Conservation (phyloP, 78 protist species). For the Dictyostelium capitatum region DNA sequence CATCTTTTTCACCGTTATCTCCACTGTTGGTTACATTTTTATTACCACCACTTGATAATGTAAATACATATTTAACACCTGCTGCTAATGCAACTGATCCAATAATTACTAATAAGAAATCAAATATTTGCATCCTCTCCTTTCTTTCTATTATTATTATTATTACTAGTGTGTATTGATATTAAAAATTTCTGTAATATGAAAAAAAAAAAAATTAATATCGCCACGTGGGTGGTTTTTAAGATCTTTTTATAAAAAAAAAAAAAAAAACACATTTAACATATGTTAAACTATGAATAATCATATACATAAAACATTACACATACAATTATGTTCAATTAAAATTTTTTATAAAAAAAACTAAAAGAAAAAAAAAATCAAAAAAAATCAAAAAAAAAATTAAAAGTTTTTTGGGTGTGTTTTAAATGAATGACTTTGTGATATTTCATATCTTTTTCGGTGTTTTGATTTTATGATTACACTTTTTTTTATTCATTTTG, state of each 20-base stretch:
- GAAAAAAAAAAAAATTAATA: neutral
- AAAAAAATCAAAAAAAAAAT: neutral
- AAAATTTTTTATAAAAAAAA: conserved; percentile 5
- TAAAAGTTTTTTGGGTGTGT: neutral
- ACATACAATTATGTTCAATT: conserved; percentile 3
- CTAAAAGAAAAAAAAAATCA: neutral
- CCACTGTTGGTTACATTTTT: neutral
- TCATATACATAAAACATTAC: neutral
- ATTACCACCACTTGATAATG: neutral
- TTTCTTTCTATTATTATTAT: neutral
- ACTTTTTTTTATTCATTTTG: too few relatives aligned
- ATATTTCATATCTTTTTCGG: neutral
- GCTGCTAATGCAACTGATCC: conserved; percentile 23
- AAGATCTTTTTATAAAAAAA: neutral
- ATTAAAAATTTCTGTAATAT: neutral
- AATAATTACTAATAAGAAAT: conserved; percentile 28
- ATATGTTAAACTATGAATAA: neutral
- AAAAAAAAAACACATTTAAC: neutral
- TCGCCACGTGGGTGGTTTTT: neutral
- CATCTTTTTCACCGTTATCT: neutral
- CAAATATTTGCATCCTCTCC: conserved; percentile 4
- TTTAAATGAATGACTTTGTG: neutral
- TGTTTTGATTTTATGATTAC: too few relatives aligned
- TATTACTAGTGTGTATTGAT: neutral
- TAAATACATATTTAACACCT: conserved; percentile 32